These are phyloP conservation scores for Fusarium sublunatum DNA, from an alignment of 2,329 filamentous ascomycete species.

Conservation along the genomic window DNA sequence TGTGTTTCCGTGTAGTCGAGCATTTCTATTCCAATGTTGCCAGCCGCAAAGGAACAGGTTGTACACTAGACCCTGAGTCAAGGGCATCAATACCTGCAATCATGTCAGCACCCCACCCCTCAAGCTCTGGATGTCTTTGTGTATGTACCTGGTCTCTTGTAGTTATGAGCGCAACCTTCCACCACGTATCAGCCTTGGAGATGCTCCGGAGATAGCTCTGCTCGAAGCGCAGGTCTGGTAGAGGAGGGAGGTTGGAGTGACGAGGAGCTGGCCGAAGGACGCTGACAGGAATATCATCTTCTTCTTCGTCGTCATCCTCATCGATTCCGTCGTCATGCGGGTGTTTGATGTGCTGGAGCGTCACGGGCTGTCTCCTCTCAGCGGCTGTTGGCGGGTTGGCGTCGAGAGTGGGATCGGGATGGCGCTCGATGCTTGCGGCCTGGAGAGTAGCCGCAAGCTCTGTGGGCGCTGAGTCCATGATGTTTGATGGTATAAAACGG, in stretches of 20 bases:
- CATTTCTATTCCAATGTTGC: conserved; percentile 87
- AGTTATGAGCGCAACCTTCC: conserved; percentile 85
- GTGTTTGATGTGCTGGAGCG: conserved; percentile 38
- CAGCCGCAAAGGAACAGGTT: conserved; percentile 87
- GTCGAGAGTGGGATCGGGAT: conserved; percentile 79
- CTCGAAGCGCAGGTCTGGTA: conserved; percentile 95
- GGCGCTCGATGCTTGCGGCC: conserved; percentile 78
- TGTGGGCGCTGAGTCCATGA: conserved; percentile 67
- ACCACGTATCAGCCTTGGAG: conserved; percentile 80
- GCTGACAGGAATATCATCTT: conserved; percentile 76
- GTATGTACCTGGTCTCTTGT: conserved; percentile 81
- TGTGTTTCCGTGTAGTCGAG: conserved; percentile 79
- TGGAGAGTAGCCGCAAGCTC: conserved; percentile 85
- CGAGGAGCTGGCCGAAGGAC: conserved; percentile 67
- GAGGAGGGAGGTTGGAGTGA: conserved; percentile 64
- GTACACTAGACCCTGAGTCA: conserved; percentile 90
- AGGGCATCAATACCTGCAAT: conserved; percentile 79
- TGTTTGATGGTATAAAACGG: background rate
- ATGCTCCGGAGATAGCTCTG: conserved; percentile 97
- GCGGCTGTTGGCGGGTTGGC: conserved; percentile 82
- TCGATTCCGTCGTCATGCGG: conserved; percentile 52
- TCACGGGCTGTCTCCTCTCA: conserved; percentile 61
- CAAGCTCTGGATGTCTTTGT: background rate
- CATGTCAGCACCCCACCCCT: background rate
- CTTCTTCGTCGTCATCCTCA: conserved; percentile 59